Evolutionary conservation across 257 asterid species (phyloP).

Genomic region (Thymus quinquecostatus): DNA sequence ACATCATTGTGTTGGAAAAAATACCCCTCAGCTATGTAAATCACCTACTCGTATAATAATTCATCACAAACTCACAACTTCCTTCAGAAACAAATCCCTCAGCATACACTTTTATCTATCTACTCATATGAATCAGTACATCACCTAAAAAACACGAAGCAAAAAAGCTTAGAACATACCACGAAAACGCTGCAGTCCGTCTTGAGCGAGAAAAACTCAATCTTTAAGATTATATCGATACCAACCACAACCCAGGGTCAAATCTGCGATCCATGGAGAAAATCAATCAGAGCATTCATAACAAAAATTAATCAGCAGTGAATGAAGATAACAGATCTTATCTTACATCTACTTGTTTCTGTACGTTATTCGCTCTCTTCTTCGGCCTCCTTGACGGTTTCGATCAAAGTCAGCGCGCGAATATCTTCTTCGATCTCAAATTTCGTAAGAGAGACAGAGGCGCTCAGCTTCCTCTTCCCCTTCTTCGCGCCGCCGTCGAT

Average conservation of each 20-base stretch:
- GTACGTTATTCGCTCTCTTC: slow-evolving; percentile 63
- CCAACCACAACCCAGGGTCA: slow-evolving; percentile 73
- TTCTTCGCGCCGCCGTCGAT: slow-evolving; percentile 45
- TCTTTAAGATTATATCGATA: slow-evolving; percentile 31
- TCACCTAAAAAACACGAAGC: too few relatives aligned
- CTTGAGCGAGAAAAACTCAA: too few relatives aligned
- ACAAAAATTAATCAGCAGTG: neutral
- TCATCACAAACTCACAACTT: too few relatives aligned
- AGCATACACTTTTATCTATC: too few relatives aligned
- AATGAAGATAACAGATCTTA: slow-evolving; percentile 17
- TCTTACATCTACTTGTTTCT: slow-evolving; percentile 69
- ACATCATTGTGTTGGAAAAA: too few relatives aligned
- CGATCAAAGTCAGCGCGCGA: slow-evolving; percentile 56
- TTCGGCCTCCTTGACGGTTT: slow-evolving; percentile 76
- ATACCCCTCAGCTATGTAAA: too few relatives aligned
- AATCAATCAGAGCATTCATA: slow-evolving; percentile 1
- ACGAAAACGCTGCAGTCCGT: too few relatives aligned
- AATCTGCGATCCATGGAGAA: slow-evolving; percentile 44
- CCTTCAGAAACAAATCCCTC: too few relatives aligned
- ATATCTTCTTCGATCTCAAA: slow-evolving; percentile 79
- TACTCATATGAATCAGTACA: too few relatives aligned
- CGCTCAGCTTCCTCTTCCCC: slow-evolving; percentile 52
- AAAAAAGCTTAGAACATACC: too few relatives aligned
- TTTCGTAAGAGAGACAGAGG: slow-evolving; percentile 48
- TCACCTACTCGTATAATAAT: too few relatives aligned